phyloP scores from a whole-genome alignment of 768 basidiomycete species.

The Lactifluus hygrophoroides region DNA sequence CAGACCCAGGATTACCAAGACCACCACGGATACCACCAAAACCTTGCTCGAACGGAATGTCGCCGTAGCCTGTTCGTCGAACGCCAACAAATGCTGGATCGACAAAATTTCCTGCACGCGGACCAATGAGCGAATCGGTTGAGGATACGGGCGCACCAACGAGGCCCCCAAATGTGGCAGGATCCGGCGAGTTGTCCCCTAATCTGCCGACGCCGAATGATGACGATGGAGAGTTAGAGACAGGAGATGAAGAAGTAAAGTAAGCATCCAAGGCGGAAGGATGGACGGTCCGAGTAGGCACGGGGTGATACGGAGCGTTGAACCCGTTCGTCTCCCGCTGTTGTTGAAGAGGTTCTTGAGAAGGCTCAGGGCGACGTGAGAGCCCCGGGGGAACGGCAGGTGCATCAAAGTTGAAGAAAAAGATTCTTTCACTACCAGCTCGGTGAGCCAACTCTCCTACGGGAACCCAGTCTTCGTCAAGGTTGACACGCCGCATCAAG shows the following conservation, averaged over 20 bases:
- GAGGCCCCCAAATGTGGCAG: constrained; percentile 45
- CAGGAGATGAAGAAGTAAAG: constrained; percentile 42
- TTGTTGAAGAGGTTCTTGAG: constrained; percentile 34
- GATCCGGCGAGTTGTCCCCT: constrained; percentile 61
- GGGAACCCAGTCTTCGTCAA: constrained; percentile 60
- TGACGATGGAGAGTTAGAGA: constrained; percentile 65
- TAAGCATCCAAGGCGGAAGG: constrained; percentile 61
- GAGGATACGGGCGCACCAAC: constrained; percentile 28
- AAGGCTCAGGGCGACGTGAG: constrained; percentile 39
- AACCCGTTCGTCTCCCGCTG: constrained; percentile 33
- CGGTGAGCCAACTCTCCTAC: constrained; percentile 51
- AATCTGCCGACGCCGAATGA: constrained; percentile 59
- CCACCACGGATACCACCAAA: constrained; percentile 6
- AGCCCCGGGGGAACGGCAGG: constrained; percentile 46
- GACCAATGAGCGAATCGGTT: constrained; percentile 6
- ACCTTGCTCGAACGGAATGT: constrained; percentile 14
- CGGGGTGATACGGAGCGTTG: constrained; percentile 57
- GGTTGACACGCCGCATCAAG: constrained; percentile 70
- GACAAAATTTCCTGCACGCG: constrained; percentile 11
- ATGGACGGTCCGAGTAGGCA: constrained; percentile 51
- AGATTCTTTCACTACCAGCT: constrained; percentile 50
- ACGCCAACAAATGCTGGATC: constrained; percentile 1
- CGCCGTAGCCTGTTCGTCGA: constrained; percentile 15
- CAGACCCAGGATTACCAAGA: constrained; percentile 5
- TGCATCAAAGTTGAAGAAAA: constrained; percentile 44